A percentile compares a stretch with the other conserved stretches of the same genome.
Conservation (phyloP, 2,329 filamentous ascomycete genomes). For the Alternaria dauci region DNA sequence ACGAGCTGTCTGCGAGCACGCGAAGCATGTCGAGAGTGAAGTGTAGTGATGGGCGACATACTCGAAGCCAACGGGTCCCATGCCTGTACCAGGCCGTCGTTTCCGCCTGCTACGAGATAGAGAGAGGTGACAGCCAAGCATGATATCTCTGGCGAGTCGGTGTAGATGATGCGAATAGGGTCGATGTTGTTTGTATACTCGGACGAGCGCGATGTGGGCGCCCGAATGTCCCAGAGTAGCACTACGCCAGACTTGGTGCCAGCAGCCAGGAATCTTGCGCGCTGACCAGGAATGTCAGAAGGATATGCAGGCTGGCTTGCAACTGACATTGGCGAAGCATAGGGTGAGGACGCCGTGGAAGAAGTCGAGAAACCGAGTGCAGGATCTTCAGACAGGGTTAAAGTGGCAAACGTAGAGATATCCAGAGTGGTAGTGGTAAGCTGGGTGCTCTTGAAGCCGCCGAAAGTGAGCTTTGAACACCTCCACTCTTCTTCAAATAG, state of each 20-base stretch:
- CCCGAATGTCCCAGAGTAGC: conserved; percentile 84
- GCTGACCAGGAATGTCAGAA: conserved; percentile 80
- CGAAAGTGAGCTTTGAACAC: conserved; percentile 68
- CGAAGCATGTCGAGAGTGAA: conserved; percentile 85
- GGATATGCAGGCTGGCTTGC: conserved; percentile 55
- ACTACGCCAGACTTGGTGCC: conserved; percentile 83
- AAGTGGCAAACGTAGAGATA: conserved; percentile 72
- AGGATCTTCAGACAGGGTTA: conserved; percentile 81
- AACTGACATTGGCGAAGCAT: conserved; percentile 62
- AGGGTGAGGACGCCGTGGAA: conserved; percentile 63
- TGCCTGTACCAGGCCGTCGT: conserved; percentile 91
- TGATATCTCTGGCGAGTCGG: conserved; percentile 87
- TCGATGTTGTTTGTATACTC: conserved; percentile 67
- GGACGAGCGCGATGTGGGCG: conserved; percentile 63
- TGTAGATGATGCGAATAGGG: conserved; percentile 84
- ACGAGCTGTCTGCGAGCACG: conserved; percentile 78
- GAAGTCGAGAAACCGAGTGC: conserved; percentile 66
- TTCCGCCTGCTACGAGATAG: conserved; percentile 91
- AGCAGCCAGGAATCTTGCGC: conserved; percentile 80
- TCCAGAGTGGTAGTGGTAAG: conserved; percentile 79
- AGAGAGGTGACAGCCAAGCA: conserved; percentile 83
- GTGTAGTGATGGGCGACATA: conserved; percentile 78
- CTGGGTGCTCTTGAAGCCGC: conserved; percentile 64
- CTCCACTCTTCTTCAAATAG: conserved; percentile 72
- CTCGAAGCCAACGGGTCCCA: conserved; percentile 95